Percentiles rank a stretch among this genome's conserved stretches.
Conservation (phyloP, 1,139 yeast species). For the Geotrichum cucujoidarum region DNA sequence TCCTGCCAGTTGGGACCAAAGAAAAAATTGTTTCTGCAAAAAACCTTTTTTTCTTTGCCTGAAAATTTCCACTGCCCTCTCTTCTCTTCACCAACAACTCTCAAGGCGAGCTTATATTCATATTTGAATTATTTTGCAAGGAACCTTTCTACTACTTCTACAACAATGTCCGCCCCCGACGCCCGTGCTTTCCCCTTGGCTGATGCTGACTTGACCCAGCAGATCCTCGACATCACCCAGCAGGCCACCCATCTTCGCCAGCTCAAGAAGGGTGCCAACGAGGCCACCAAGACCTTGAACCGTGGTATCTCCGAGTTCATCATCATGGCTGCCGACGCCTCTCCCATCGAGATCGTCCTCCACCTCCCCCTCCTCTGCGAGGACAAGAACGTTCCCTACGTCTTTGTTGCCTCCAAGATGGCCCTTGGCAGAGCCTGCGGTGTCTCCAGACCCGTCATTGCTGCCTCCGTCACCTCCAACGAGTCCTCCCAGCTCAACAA, state of each 20-base stretch:
- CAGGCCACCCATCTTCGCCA: conserved; percentile 98
- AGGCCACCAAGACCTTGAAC: conserved; percentile 98
- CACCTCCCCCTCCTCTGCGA: conserved; percentile 97
- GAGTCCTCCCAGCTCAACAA: conserved; percentile 96
- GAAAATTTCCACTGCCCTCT: background rate
- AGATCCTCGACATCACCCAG: conserved; percentile 95
- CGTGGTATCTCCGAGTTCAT: conserved; percentile 99
- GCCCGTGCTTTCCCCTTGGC: conserved; percentile 92
- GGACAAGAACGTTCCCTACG: conserved; percentile 98
- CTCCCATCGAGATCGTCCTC: conserved; percentile 96
- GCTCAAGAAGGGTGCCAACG: conserved; percentile 98
- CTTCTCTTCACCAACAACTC: conserved; percentile 1
- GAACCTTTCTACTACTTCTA: conserved; percentile 24
- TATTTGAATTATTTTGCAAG: conserved; percentile 25
- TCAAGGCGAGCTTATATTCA: conserved; percentile 23
- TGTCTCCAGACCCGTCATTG: conserved; percentile 98
- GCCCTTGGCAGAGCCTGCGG: conserved; percentile 99
- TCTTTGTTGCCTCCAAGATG: conserved; percentile 95
- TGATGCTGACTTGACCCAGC: conserved; percentile 91
- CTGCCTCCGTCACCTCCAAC: conserved; percentile 97
- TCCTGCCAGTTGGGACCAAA: too few relatives aligned
- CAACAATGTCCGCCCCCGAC: conserved; percentile 36
- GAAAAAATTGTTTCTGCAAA: background rate
- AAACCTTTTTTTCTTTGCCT: background rate
- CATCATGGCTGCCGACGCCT: conserved; percentile 99